These are phyloP conservation scores for Gonium pectorale DNA, from an alignment of 139 green algal species.

Conservation along the genomic window DNA sequence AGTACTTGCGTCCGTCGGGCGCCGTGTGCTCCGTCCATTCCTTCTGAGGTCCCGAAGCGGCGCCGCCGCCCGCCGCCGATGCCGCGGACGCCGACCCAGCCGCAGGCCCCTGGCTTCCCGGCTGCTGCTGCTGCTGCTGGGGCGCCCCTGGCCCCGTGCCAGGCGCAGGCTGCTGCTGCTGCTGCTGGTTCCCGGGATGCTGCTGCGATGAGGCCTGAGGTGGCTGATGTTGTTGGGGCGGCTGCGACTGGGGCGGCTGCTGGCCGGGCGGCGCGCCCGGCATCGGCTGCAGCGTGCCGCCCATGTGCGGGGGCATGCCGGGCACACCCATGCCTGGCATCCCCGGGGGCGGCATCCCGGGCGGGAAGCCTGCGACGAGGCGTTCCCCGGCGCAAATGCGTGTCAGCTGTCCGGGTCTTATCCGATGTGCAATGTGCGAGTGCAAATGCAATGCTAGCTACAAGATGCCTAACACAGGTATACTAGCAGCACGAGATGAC, in stretches of 20 bases:
- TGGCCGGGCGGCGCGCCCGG: background rate
- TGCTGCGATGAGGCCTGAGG: too few relatives aligned
- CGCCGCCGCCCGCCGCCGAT: background rate
- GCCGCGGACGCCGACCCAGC: background rate
- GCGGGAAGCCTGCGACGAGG: background rate
- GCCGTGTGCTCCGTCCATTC: slow-evolving; percentile 93
- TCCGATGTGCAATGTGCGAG: too few relatives aligned
- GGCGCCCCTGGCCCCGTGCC: background rate
- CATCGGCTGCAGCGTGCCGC: background rate
- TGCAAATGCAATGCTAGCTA: too few relatives aligned
- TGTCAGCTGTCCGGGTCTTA: too few relatives aligned
- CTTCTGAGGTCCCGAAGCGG: slow-evolving; percentile 20
- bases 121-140: background rate
- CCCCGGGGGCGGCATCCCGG: slow-evolving; percentile 2
- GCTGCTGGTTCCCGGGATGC: background rate
- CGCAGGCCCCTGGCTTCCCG: background rate
- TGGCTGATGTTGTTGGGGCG: slow-evolving; percentile 9
- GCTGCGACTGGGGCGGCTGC: too few relatives aligned
- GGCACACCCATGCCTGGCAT: slow-evolving; percentile 4
- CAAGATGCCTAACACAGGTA: too few relatives aligned
- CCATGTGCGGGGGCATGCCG: slow-evolving; percentile 4
- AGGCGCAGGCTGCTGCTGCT: background rate
- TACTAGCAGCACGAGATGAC: too few relatives aligned
- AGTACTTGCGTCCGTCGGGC: slow-evolving; percentile 93
- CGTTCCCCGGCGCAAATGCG: too few relatives aligned